Evolutionary conservation across 306 rosid genomes (phyloP).

Genomic region (Trichosanthes cucumerina): DNA sequence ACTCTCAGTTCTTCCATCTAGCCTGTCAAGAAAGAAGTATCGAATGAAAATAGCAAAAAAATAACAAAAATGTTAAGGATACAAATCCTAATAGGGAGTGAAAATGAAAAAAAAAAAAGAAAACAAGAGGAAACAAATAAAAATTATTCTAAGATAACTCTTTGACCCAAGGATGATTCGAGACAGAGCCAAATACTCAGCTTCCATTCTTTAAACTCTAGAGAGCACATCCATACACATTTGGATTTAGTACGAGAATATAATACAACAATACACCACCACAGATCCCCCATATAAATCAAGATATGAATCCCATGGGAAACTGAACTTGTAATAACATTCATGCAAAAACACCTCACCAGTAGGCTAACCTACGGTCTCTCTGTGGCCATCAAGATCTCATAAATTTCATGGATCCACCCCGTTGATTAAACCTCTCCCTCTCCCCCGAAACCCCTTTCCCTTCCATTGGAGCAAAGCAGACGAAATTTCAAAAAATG

Average conservation of each 20-base stretch:
- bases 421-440: not conserved
- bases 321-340: not conserved
- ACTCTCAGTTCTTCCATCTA: constrained; percentile 97
- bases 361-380: not conserved
- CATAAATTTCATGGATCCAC: not conserved
- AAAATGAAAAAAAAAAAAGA: not conserved
- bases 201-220: not conserved
- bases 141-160: not conserved
- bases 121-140: not conserved
- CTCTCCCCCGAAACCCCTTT: not conserved
- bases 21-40: constrained; percentile 33
- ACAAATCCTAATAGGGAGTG: not conserved
- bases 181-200: not conserved
- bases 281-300: not conserved
- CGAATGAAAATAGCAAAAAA: not conserved
- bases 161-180: not conserved
- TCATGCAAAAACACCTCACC: not conserved
- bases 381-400: not conserved
- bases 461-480: not conserved
- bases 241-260: not conserved
- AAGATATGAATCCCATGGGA: not conserved
- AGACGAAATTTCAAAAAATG: not conserved
- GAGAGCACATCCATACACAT: not conserved
- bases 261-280: not conserved
- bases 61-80: not conserved